Percentiles rank a stretch among this genome's conserved stretches.
Evolutionary conservation across 2,329 filamentous ascomycete species (phyloP).

Genomic region (Pyrenophora graminea): DNA sequence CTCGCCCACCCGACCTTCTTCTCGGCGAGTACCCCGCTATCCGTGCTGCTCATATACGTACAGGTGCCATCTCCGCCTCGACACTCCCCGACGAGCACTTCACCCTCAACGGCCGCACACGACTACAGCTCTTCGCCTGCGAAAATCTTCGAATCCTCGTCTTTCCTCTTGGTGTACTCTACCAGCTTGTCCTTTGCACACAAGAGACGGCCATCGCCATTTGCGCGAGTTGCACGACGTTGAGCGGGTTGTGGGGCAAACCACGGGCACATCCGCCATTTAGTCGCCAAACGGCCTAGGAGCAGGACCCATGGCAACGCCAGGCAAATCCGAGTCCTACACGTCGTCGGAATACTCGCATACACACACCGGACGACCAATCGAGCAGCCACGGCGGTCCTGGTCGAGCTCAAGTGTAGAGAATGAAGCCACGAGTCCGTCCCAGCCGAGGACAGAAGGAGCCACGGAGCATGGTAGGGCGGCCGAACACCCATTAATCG

Average conservation of each 20-base stretch:
- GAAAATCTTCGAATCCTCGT: neutral
- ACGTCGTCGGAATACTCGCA: constrained; percentile 18
- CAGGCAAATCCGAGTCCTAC: constrained; percentile 25
- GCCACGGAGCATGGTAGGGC: constrained; percentile 9
- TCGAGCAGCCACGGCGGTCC: constrained; percentile 31
- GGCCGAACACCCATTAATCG: constrained; percentile 1
- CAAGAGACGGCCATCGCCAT: neutral
- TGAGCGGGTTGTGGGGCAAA: constrained; percentile 4
- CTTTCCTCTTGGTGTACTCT: neutral
- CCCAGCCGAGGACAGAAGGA: constrained; percentile 9
- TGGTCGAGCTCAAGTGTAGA: constrained; percentile 26
- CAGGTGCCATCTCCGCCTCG: neutral
- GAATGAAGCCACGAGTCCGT: constrained; percentile 25
- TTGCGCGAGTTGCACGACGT: constrained; percentile 3
- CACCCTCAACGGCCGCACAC: constrained; percentile 2
- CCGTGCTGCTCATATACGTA: constrained; percentile 4
- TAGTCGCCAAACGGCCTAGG: constrained; percentile 1
- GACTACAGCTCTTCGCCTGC: neutral
- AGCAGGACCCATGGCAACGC: constrained; percentile 27
- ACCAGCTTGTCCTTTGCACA: neutral
- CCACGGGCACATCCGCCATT: constrained; percentile 4
- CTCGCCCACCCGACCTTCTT: constrained; percentile 13
- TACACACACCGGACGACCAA: constrained; percentile 11
- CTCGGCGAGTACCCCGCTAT: neutral
- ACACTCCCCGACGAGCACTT: constrained; percentile 5